Percentiles rank a stretch among this genome's conserved stretches.
Evolutionary conservation across 805 yeast species (phyloP).

Genomic region (Saccharomyces mikatae): DNA sequence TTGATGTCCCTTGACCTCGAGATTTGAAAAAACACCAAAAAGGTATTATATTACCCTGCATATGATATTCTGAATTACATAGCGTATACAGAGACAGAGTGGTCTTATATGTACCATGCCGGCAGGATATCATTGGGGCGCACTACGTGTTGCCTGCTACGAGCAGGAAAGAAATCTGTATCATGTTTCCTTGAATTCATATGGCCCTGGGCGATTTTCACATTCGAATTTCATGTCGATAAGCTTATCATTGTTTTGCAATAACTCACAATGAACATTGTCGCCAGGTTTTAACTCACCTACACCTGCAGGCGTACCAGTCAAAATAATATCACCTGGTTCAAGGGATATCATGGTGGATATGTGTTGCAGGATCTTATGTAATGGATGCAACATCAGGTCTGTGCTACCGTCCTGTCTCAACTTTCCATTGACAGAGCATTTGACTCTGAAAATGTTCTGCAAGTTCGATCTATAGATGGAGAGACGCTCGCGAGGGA

Average conservation of each 20-base stretch:
- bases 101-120: background rate
- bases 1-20: background rate
- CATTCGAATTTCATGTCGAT: slow-evolving; percentile 36
- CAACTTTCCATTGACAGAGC: slow-evolving; percentile 54
- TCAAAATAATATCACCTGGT: slow-evolving; percentile 82
- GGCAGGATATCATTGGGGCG: background rate
- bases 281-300: slow-evolving; percentile 80
- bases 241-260: slow-evolving; percentile 47
- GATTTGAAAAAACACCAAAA: background rate
- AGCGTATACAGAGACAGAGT: background rate
- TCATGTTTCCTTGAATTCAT: slow-evolving; percentile 40
- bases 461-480: slow-evolving; percentile 40
- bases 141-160: background rate
- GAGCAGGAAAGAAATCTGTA: background rate
- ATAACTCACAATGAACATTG: slow-evolving; percentile 53
- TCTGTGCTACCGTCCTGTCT: slow-evolving; percentile 70
- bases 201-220: slow-evolving; percentile 51
- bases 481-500: slow-evolving; percentile 55
- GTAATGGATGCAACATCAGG: slow-evolving; percentile 84
- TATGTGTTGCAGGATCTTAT: slow-evolving; percentile 69
- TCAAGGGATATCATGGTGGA: slow-evolving; percentile 85
- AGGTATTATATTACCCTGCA: background rate
- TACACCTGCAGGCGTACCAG: slow-evolving; percentile 99
- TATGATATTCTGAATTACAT: background rate
- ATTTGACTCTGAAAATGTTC: slow-evolving; percentile 20